Conservation (phyloP, 352 stramenopile species). For the Globisporangium cystogenes region DNA sequence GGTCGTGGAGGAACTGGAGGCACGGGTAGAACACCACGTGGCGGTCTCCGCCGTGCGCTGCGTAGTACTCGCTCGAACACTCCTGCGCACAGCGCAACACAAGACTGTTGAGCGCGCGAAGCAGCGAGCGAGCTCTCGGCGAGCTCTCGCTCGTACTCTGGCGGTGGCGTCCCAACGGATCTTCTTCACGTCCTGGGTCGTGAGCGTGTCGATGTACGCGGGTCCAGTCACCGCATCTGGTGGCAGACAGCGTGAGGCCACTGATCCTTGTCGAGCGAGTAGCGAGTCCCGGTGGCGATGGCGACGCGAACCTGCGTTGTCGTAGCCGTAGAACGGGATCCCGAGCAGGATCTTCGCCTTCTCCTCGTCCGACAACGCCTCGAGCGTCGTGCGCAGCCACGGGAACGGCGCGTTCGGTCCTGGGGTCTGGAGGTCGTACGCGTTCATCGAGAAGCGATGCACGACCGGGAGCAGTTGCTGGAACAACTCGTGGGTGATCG, state of each 20-base stretch:
- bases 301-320: constrained; percentile 36
- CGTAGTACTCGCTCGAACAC: constrained; percentile 53
- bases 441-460: constrained; percentile 80
- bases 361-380: constrained; percentile 37
- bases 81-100: constrained; percentile 39
- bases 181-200: constrained; percentile 28
- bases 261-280: background rate
- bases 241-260: background rate
- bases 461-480: constrained; percentile 48
- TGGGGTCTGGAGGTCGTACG: constrained; percentile 61
- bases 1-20: constrained; percentile 72
- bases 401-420: constrained; percentile 63
- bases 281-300: background rate
- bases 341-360: constrained; percentile 62
- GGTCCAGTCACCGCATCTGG: constrained; percentile 39
- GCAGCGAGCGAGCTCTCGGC: background rate
- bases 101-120: background rate
- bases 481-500: constrained; percentile 55
- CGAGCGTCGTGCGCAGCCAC: constrained; percentile 60
- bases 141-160: constrained; percentile 39
- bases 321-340: constrained; percentile 77
- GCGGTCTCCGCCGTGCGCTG: constrained; percentile 15
- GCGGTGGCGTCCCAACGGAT: constrained; percentile 45
- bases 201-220: constrained; percentile 34
- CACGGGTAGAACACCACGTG: constrained; percentile 75